Percentiles rank a stretch among this genome's conserved stretches.
Conservation (phyloP, 2,329 filamentous ascomycete genomes). For the Hypoxylon rubiginosum region DNA sequence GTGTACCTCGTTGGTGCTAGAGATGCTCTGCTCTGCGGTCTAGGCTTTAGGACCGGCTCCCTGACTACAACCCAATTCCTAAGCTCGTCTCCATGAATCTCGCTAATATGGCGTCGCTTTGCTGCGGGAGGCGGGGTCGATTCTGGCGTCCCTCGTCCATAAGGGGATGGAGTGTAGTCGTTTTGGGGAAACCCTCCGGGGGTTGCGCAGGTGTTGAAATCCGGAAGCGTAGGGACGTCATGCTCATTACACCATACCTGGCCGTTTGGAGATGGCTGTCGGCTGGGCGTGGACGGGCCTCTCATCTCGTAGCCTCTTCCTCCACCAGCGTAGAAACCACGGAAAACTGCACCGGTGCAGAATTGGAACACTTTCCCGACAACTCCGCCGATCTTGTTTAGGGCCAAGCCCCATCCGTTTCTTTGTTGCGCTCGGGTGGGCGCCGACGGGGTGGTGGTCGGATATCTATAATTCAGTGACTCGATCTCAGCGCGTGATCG, state of each 20-base stretch:
- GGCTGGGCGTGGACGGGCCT: slow-evolving; percentile 2
- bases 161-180: slow-evolving; percentile 52
- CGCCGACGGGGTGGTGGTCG: slow-evolving; percentile 40
- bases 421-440: slow-evolving; percentile 42
- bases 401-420: slow-evolving; percentile 69
- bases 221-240: slow-evolving; percentile 47
- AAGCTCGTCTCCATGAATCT: slow-evolving; percentile 65
- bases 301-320: slow-evolving; percentile 77
- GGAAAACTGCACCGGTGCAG: slow-evolving; percentile 80
- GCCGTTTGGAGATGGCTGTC: slow-evolving; percentile 35
- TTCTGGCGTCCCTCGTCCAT: slow-evolving; percentile 53
- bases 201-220: slow-evolving; percentile 38
- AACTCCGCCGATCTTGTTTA: slow-evolving; percentile 74
- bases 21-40: slow-evolving; percentile 42
- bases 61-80: slow-evolving; percentile 80
- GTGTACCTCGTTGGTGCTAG: slow-evolving; percentile 43
- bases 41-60: slow-evolving; percentile 51
- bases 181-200: slow-evolving; percentile 52
- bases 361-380: slow-evolving; percentile 88
- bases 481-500: slow-evolving; percentile 56
- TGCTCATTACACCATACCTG: slow-evolving; percentile 49
- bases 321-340: slow-evolving; percentile 88
- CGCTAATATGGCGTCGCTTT: slow-evolving; percentile 68
- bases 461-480: slow-evolving; percentile 49
- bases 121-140: slow-evolving; percentile 62